Conservation (phyloP, 2,329 filamentous ascomycete genomes). For the Didymella segeticola region DNA sequence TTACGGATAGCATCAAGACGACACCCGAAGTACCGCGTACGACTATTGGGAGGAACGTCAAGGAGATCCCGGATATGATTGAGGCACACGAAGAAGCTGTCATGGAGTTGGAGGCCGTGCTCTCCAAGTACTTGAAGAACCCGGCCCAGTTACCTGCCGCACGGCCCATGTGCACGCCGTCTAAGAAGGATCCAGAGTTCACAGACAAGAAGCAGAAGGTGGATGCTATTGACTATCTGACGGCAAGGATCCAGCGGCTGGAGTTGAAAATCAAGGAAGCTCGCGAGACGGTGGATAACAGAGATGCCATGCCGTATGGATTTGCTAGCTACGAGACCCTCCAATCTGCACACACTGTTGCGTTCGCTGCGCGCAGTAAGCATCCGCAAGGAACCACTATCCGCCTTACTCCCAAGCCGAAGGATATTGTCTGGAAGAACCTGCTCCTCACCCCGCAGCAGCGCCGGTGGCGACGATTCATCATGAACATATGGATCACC, state of each 20-base stretch:
- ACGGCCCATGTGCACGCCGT: slow-evolving; percentile 79
- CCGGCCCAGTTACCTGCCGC: slow-evolving; percentile 78
- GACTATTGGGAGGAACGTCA: slow-evolving; percentile 89
- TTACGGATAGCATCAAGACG: slow-evolving; percentile 81
- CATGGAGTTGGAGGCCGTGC: slow-evolving; percentile 77
- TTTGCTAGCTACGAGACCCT: slow-evolving; percentile 95
- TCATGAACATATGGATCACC: slow-evolving; percentile 85
- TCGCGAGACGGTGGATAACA: slow-evolving; percentile 80
- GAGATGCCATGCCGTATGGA: slow-evolving; percentile 87
- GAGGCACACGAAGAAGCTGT: slow-evolving; percentile 83
- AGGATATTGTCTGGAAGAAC: slow-evolving; percentile 96
- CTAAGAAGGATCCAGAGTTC: slow-evolving; percentile 73
- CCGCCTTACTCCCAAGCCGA: slow-evolving; percentile 80
- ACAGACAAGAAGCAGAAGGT: slow-evolving; percentile 74
- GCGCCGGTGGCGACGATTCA: slow-evolving; percentile 73
- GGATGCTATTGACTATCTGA: slow-evolving; percentile 93
- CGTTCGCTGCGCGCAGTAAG: slow-evolving; percentile 80
- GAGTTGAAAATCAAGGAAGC: slow-evolving; percentile 86
- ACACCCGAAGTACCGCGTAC: slow-evolving; percentile 80
- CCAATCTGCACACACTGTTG: slow-evolving; percentile 84
- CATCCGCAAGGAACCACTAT: slow-evolving; percentile 80
- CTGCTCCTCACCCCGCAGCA: slow-evolving; percentile 73
- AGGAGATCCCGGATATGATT: slow-evolving; percentile 84
- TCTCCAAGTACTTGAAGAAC: slow-evolving; percentile 91
- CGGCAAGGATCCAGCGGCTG: slow-evolving; percentile 80